Percentiles rank a stretch among this genome's conserved stretches.
Evolutionary conservation across 2,329 filamentous ascomycete genomes (phyloP).

Genomic region (Fusarium sarcochroum): DNA sequence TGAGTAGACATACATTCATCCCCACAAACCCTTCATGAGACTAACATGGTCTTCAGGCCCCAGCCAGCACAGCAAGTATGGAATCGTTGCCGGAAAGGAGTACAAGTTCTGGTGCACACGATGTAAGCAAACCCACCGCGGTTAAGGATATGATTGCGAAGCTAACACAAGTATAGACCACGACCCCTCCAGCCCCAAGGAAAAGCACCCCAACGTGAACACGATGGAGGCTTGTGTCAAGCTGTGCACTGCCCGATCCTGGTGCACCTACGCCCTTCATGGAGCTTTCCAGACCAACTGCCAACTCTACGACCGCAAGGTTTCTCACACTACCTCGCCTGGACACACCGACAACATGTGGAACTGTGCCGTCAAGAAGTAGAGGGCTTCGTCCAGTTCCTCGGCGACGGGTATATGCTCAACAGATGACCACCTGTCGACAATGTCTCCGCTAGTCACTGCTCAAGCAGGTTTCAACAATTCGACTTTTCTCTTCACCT

Average conservation of each 20-base stretch:
- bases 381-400: background rate
- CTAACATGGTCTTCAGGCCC: background rate
- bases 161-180: too few relatives aligned
- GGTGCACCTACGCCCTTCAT: constrained; percentile 2
- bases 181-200: background rate
- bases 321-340: background rate
- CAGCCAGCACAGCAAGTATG: background rate
- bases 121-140: background rate
- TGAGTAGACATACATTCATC: background rate
- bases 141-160: too few relatives aligned
- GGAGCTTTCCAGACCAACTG: background rate
- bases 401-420: background rate
- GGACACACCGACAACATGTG: background rate
- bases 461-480: background rate
- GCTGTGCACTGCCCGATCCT: constrained; percentile 1
- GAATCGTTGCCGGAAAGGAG: background rate
- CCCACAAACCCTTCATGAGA: background rate
- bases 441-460: background rate
- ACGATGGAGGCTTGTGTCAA: constrained; percentile 1
- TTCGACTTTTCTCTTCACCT: background rate
- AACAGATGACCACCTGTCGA: background rate
- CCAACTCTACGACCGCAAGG: background rate
- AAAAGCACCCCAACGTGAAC: background rate
- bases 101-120: constrained; percentile 2
- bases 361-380: constrained; percentile 10